phyloP scores from a whole-genome alignment of 768 basidiomycete genomes.

The Tulasnella sp. region DNA sequence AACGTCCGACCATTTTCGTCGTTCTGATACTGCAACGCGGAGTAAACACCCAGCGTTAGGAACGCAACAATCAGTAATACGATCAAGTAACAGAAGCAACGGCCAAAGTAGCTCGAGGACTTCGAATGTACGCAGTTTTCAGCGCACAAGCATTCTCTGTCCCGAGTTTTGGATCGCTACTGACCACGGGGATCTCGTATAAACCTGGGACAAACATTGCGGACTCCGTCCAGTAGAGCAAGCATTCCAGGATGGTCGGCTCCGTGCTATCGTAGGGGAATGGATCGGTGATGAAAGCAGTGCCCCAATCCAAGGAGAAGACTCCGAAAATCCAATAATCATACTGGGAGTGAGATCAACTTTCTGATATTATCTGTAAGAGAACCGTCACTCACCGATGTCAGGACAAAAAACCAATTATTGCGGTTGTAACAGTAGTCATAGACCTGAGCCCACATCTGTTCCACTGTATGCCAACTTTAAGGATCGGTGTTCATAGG shows the following conservation, averaged over 20 bases:
- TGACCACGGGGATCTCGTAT: background rate
- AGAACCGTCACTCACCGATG: background rate
- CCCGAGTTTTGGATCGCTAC: background rate
- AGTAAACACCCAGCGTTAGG: too few species aligned
- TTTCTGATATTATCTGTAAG: background rate
- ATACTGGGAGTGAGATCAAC: background rate
- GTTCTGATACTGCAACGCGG: too few species aligned
- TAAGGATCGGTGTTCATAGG: background rate
- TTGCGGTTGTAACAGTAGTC: background rate
- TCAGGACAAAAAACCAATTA: background rate
- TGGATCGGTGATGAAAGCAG: background rate
- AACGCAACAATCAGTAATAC: background rate
- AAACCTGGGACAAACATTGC: background rate
- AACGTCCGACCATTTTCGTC: too few species aligned
- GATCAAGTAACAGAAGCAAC: background rate
- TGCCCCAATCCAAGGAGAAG: background rate
- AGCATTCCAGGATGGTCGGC: background rate
- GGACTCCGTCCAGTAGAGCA: background rate
- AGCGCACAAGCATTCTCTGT: background rate
- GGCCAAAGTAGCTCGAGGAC: background rate
- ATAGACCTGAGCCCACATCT: conserved; percentile 1
- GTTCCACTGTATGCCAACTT: background rate
- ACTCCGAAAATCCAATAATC: background rate
- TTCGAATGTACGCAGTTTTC: background rate
- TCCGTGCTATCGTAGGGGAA: background rate